phyloP scores from a whole-genome alignment of 306 rosid genomes.

The Acacia melanoxylon region DNA sequence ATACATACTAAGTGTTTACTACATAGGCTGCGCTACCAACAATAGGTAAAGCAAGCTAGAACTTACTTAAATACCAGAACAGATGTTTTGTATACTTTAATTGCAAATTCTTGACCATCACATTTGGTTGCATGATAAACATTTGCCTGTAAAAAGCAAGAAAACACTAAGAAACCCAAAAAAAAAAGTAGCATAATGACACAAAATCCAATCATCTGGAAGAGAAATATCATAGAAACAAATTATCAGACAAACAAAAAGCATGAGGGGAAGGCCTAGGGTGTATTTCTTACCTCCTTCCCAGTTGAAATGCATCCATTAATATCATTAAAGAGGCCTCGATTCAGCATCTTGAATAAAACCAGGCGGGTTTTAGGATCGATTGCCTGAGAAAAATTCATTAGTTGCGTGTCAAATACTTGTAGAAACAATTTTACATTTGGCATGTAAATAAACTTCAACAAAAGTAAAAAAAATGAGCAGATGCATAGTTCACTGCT shows the following conservation, averaged over 20 bases:
- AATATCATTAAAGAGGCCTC: conserved; percentile 80
- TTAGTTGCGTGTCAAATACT: conserved; percentile 23
- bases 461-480: background rate
- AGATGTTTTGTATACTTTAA: conserved; percentile 90
- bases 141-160: conserved; percentile 66
- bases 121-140: conserved; percentile 93
- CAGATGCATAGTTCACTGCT: background rate
- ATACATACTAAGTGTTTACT: background rate
- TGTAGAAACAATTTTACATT: background rate
- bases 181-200: conserved; percentile 16
- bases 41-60: conserved; percentile 25
- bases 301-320: conserved; percentile 97
- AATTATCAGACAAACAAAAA: background rate
- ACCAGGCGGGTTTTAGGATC: conserved; percentile 96
- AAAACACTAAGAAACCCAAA: conserved; percentile 8
- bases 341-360: conserved; percentile 84
- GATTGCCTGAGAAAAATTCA: conserved; percentile 61
- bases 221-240: conserved; percentile 4
- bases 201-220: conserved; percentile 17
- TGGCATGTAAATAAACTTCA: background rate
- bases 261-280: background rate
- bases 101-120: conserved; percentile 79
- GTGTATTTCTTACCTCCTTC: conserved; percentile 67
- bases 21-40: background rate
- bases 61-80: conserved; percentile 84